Evolutionary conservation across 2,329 filamentous ascomycete genomes (phyloP).

Genomic region (Chrysoporthe puriensis): DNA sequence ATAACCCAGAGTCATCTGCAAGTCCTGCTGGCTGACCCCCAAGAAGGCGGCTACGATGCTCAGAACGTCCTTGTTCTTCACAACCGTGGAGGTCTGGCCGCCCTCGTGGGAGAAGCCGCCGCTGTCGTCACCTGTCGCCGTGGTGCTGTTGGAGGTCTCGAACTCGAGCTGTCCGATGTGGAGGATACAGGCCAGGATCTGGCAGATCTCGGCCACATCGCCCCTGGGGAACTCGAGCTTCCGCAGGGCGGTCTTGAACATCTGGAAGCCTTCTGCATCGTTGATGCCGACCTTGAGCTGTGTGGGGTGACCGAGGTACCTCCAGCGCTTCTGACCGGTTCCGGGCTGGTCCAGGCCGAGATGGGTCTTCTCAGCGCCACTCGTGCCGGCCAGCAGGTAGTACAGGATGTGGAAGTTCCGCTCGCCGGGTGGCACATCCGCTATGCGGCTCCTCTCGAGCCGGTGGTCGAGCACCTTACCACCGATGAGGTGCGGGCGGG

Average conservation of each 20-base stretch:
- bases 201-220: conserved; percentile 96
- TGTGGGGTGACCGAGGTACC: conserved; percentile 93
- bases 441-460: conserved; percentile 87
- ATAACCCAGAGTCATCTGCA: conserved; percentile 89
- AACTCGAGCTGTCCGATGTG: conserved; percentile 98
- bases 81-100: conserved; percentile 79
- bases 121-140: conserved; percentile 82
- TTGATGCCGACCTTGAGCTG: conserved; percentile 98
- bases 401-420: conserved; percentile 96
- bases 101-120: conserved; percentile 97
- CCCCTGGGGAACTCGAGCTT: conserved; percentile 92
- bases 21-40: conserved; percentile 76
- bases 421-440: conserved; percentile 91
- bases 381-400: conserved; percentile 92
- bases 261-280: conserved; percentile 90
- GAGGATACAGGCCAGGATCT: conserved; percentile 90
- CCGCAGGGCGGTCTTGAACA: conserved; percentile 93
- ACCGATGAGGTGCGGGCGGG: conserved; percentile 86
- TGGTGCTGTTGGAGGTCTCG: conserved; percentile 77
- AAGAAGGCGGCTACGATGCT: conserved; percentile 91
- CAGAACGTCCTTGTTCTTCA: conserved; percentile 92
- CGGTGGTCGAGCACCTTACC: conserved; percentile 94
- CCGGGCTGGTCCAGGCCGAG: conserved; percentile 63
- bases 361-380: conserved; percentile 85
- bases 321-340: conserved; percentile 77